Percentiles rank a stretch among this genome's conserved stretches.
These are phyloP conservation scores for Colletotrichum liaoningense DNA, from an alignment of 2,329 filamentous ascomycete species.

Conservation along the genomic window DNA sequence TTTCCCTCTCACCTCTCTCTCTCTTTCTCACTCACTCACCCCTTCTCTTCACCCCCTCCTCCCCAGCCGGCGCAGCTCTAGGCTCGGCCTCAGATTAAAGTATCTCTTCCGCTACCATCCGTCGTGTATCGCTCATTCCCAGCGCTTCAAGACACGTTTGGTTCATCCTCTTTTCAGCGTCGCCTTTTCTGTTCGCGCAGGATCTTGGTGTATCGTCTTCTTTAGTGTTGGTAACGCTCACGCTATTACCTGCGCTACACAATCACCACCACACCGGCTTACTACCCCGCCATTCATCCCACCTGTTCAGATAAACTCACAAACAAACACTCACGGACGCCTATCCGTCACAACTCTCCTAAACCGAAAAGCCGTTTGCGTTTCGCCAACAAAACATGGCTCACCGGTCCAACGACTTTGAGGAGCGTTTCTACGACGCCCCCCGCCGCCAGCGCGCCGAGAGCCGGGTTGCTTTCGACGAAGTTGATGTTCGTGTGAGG, in stretches of 20 bases:
- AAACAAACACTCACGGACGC: conserved; percentile 6
- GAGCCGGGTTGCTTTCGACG: conserved; percentile 41
- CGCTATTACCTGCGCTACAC: conserved; percentile 27
- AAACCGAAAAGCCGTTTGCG: conserved; percentile 10
- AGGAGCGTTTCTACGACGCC: conserved; percentile 40
- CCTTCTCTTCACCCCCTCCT: conserved; percentile 20
- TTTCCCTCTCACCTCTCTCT: conserved; percentile 9
- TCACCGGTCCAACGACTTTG: conserved; percentile 34
- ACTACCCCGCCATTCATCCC: conserved; percentile 36
- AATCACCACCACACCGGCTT: conserved; percentile 16
- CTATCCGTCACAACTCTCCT: conserved; percentile 6
- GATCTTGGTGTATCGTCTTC: conserved; percentile 12
- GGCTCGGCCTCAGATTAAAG: conserved; percentile 23
- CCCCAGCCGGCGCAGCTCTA: conserved; percentile 19
- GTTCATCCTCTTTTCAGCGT: conserved; percentile 37
- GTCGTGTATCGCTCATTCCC: conserved; percentile 10
- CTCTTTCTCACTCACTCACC: conserved; percentile 13
- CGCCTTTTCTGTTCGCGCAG: conserved; percentile 11
- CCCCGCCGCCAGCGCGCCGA: conserved; percentile 46
- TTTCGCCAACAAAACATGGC: conserved; percentile 17
- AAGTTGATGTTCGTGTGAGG: conserved; percentile 54
- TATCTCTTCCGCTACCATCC: background rate
- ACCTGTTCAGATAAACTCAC: conserved; percentile 20
- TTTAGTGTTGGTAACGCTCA: conserved; percentile 20
- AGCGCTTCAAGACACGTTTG: conserved; percentile 10